These are phyloP conservation scores for Neofusicoccum sp. DNA, from an alignment of 2,329 filamentous ascomycete species.

Conservation along the genomic window DNA sequence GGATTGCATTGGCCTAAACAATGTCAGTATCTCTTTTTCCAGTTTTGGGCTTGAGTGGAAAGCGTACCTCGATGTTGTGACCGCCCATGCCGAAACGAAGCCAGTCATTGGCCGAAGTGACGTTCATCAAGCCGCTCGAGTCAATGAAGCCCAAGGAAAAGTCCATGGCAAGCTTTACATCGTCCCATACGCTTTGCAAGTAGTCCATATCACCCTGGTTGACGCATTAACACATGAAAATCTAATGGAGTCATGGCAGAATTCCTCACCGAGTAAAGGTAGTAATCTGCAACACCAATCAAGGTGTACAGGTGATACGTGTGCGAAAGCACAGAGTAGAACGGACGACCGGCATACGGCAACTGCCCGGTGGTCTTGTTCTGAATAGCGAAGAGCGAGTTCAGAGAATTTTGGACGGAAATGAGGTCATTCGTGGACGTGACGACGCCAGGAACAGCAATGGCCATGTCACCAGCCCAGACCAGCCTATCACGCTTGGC, in stretches of 20 bases:
- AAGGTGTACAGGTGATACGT: conserved; percentile 60
- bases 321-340: conserved; percentile 45
- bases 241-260: too few species aligned
- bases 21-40: conserved; percentile 47
- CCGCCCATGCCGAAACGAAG: conserved; percentile 54
- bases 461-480: conserved; percentile 55
- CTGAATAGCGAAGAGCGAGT: conserved; percentile 15
- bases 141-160: conserved; percentile 49
- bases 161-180: conserved; percentile 47
- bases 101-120: conserved; percentile 51
- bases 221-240: conserved; percentile 2
- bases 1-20: conserved; percentile 53
- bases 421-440: conserved; percentile 48
- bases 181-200: conserved; percentile 45
- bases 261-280: conserved; percentile 41
- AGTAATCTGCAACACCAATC: conserved; percentile 50
- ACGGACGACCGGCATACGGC: conserved; percentile 55
- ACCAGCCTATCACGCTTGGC: conserved; percentile 48
- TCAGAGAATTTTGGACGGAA: conserved; percentile 48
- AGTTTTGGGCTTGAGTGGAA: conserved; percentile 20
- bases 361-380: conserved; percentile 33
- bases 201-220: conserved; percentile 42
- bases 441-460: conserved; percentile 45
- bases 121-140: conserved; percentile 48
- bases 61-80: conserved; percentile 48